Percentiles rank a stretch among this genome's conserved stretches.
These are phyloP conservation scores for Gardenia jasminoides DNA, from an alignment of 257 asterid species.

Conservation along the genomic window DNA sequence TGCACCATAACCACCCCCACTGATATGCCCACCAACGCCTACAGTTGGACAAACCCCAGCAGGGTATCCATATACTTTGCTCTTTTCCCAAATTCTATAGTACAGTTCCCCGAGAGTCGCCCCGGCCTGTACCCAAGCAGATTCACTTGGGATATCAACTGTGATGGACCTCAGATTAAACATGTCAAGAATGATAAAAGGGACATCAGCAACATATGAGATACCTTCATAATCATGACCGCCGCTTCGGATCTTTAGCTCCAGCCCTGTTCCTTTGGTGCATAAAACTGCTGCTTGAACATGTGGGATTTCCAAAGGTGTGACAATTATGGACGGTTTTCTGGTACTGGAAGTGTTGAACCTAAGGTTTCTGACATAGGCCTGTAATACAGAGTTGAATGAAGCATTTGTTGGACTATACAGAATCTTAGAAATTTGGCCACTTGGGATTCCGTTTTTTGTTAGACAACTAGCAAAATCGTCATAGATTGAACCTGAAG, in stretches of 20 bases:
- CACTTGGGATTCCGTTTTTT: conserved; percentile 12
- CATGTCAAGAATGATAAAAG: conserved; percentile 38
- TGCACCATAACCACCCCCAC: conserved; percentile 24
- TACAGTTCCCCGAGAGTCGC: conserved; percentile 43
- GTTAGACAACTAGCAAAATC: conserved; percentile 28
- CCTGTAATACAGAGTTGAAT: conserved; percentile 20
- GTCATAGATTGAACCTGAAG: conserved; percentile 16
- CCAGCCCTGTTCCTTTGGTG: conserved; percentile 24
- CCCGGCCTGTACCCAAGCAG: conserved; percentile 43
- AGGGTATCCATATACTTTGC: conserved; percentile 33
- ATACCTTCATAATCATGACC: conserved; percentile 54
- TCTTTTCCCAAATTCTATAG: conserved; percentile 35
- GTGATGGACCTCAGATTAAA: conserved; percentile 34
- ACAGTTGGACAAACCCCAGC: conserved; percentile 48
- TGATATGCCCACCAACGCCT: conserved; percentile 35
- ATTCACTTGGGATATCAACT: conserved; percentile 15
- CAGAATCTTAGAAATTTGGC: conserved; percentile 19
- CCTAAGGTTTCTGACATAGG: conserved; percentile 32
- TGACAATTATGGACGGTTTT: conserved; percentile 35
- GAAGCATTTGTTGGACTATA: conserved; percentile 26
- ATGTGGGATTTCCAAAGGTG: conserved; percentile 26
- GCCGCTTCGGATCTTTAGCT: conserved; percentile 47
- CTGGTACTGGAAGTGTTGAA: conserved; percentile 27
- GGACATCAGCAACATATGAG: conserved; percentile 28
- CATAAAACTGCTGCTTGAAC: conserved; percentile 29